Evolutionary conservation across 2,329 filamentous ascomycete species (phyloP).

Genomic region (Pseudocercospora ulei): DNA sequence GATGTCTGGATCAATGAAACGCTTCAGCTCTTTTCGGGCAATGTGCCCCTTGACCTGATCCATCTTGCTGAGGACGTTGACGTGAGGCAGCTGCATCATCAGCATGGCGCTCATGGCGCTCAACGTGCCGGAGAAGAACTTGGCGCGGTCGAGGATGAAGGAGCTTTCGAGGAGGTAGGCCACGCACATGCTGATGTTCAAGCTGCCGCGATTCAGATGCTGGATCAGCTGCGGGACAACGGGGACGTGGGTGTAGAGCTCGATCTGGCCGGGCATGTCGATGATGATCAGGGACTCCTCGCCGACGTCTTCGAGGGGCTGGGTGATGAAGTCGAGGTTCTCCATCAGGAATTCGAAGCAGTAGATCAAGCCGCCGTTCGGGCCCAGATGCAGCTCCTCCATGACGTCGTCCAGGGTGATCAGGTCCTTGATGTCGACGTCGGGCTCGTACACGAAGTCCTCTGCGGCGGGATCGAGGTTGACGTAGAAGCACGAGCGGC

Average conservation of each 20-base stretch:
- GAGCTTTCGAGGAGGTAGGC: constrained; percentile 91
- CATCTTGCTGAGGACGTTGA: constrained; percentile 97
- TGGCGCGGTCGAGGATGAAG: constrained; percentile 88
- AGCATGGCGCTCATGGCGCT: constrained; percentile 99
- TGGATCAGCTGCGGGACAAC: constrained; percentile 76
- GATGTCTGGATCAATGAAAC: constrained; percentile 79
- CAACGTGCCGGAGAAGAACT: constrained; percentile 92
- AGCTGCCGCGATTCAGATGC: constrained; percentile 67
- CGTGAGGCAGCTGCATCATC: constrained; percentile 91
- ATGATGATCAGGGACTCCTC: constrained; percentile 97
- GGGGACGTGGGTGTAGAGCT: constrained; percentile 94
- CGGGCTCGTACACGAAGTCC: constrained; percentile 79
- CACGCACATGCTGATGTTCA: constrained; percentile 87
- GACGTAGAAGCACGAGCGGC: constrained; percentile 92
- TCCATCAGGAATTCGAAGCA: constrained; percentile 94
- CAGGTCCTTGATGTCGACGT: constrained; percentile 90
- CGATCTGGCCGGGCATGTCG: constrained; percentile 98
- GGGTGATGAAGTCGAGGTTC: constrained; percentile 83
- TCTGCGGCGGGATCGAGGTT: constrained; percentile 97
- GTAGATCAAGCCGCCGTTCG: constrained; percentile 88
- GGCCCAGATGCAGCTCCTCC: constrained; percentile 84
- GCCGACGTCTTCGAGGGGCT: constrained; percentile 71
- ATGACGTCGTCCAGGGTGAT: constrained; percentile 92
- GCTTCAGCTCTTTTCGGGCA: constrained; percentile 74
- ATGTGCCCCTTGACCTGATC: constrained; percentile 87